Base-by-base conservation (phyloP, 371 early-diverging fungal genomes). In the Mortierella sp. region DNA sequence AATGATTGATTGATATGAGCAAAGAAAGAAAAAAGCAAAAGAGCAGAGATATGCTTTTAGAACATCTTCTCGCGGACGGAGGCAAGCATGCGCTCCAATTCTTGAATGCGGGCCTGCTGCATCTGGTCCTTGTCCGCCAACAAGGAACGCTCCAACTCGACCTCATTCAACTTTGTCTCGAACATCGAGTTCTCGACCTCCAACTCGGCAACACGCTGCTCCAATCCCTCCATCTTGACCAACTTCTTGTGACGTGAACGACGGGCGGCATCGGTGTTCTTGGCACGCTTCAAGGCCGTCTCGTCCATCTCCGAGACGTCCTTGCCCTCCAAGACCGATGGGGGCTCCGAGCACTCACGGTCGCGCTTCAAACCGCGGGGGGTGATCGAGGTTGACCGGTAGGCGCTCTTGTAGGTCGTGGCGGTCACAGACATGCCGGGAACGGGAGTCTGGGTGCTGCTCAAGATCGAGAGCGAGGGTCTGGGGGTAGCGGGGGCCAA, bases 201-300 rank as follows among this genome's bases (percentile, higher is more conserved):
- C 52, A 98, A 90, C 71, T 93, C 92, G 22, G 87, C 80, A 47
- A 97, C 96, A 66, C 92, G 92, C 48, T 86, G 85, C 85, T 97
- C 97, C 29, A 98, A 92, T 13, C 91, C 85, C 77, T 96, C 95
- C 91, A 98, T 93, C 85, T 92, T 93, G 70, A 91, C 85, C 76
- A 94, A 88, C 90, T 97, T 97, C 79, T 96, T 94, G 79, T 91
- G 90, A 39, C 98, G 95, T 43, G 96, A 96, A 68, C 98, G 96
- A 41, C 98, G 93, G 7, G 98, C 98, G 6, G 98, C 98, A 83
- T 97, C 97, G 7, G 97, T 97, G 88, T 97, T 97, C 90, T 94
- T 94, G 83, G 92, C 92, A 58, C 96, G 94, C 88, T 95, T 95
- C 74, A 93, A 86, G 14, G 91, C 89, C 65, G 92, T 88, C 71